Evolutionary conservation across 2,329 filamentous ascomycete species (phyloP).

Genomic region (Paecilomyces fulvus): DNA sequence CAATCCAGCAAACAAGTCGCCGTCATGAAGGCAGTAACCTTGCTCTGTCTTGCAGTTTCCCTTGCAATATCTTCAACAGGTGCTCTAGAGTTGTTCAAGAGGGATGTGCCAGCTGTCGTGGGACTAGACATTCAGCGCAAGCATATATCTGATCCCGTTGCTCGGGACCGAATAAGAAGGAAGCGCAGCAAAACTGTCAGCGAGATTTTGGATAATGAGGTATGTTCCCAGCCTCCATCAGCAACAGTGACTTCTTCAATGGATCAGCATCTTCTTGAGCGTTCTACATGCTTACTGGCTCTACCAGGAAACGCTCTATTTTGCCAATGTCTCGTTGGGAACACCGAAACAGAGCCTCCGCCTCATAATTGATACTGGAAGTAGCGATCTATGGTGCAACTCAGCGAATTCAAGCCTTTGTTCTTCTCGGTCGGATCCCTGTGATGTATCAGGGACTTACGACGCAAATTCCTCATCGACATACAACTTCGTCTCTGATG

Average conservation of each 20-base stretch:
- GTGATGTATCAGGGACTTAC: constrained; percentile 44
- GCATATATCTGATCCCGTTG: constrained; percentile 5
- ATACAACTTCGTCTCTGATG: constrained; percentile 61
- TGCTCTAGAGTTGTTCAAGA: constrained; percentile 7
- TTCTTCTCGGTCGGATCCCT: constrained; percentile 29
- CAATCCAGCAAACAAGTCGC: neutral
- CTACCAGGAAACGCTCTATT: constrained; percentile 46
- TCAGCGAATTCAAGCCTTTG: constrained; percentile 43
- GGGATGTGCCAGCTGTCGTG: constrained; percentile 10
- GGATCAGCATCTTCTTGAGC: neutral
- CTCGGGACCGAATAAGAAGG: constrained; percentile 8
- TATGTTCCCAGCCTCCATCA: constrained; percentile 10
- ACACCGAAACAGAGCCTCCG: constrained; percentile 49
- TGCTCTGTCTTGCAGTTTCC: constrained; percentile 9
- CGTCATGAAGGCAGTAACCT: constrained; percentile 14
- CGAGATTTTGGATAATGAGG: constrained; percentile 47
- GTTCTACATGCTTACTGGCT: neutral
- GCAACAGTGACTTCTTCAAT: neutral
- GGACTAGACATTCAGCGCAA: constrained; percentile 6
- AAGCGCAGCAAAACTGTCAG: constrained; percentile 20
- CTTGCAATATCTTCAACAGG: constrained; percentile 7
- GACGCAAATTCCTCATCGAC: constrained; percentile 58
- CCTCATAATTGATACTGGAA: constrained; percentile 55
- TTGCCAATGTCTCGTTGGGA: constrained; percentile 49
- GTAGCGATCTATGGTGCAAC: constrained; percentile 56